phyloP scores from a whole-genome alignment of 1,139 yeast genomes.

The Yamadazyma blattariae region DNA sequence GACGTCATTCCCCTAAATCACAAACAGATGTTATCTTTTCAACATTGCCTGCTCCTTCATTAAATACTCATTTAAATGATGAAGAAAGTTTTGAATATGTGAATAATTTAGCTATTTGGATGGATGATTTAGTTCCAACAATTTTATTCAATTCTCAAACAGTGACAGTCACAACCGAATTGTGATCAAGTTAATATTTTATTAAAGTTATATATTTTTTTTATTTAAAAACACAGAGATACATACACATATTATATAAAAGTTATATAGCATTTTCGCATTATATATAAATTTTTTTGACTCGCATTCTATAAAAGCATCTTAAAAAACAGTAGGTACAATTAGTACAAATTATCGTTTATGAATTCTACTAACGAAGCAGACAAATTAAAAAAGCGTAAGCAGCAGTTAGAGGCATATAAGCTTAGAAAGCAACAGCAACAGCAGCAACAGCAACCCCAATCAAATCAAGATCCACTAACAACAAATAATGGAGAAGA shows the following conservation, averaged over 20 bases:
- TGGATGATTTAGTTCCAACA: slow-evolving; percentile 77
- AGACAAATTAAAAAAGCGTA: slow-evolving; percentile 35
- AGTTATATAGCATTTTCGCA: no score
- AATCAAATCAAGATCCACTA: no score
- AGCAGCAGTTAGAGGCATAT: slow-evolving; percentile 43
- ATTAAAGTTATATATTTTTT: no score
- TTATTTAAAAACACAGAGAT: no score
- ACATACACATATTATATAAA: no score
- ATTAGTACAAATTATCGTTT: not conserved
- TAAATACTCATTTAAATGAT: slow-evolving; percentile 73
- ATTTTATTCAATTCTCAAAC: slow-evolving; percentile 85
- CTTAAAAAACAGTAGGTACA: slow-evolving; percentile 2
- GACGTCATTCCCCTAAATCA: slow-evolving; percentile 48
- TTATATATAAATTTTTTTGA: no score
- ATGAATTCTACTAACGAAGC: slow-evolving; percentile 19
- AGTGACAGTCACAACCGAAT: slow-evolving; percentile 91
- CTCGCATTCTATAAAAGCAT: not conserved
- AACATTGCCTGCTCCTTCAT: slow-evolving; percentile 83
- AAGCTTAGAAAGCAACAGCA: slow-evolving; percentile 27
- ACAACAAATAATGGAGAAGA: slow-evolving; percentile 13
- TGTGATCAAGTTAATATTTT: slow-evolving; percentile 28
- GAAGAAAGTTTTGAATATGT: slow-evolving; percentile 72
- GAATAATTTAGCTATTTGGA: slow-evolving; percentile 75
- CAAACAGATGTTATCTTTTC: slow-evolving; percentile 75
- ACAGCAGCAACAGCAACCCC: no score